Evolutionary conservation across 805 yeast genomes (phyloP), one percentile per base, ranked within the genome.

Genomic region (Cyberlindnera euphorbiiphila): DNA sequence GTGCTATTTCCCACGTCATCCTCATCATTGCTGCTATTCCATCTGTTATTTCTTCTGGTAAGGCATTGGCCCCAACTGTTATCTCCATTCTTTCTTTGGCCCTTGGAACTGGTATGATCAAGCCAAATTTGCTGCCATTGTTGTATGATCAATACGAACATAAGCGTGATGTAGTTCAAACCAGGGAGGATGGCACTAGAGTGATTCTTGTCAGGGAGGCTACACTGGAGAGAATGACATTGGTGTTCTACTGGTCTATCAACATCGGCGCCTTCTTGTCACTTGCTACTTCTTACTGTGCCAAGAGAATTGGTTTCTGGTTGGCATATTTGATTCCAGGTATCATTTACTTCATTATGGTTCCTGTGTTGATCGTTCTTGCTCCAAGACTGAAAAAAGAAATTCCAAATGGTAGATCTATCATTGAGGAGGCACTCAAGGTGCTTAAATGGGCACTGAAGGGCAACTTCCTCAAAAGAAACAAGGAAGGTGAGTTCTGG

Each of bases 81-180:
- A 54, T 57, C 13, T 45, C 66, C 17, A 60, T 65, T 32, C 46
- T 66, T 41, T 55, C 78, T 34, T 74, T 85, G 50, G 91, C 91
- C 49, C 50, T 81, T 24, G 91, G 87, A 27, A 81, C 93, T 22
- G 93, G 93, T 54, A 81, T 87, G 50, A 85, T 85, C 57, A 85
- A 85, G 58, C 70, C 88, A 26, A 83, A 84, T 50, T 44, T 54
- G 67, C 77, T 84, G 19, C 75, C 87, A 6, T 68, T 85, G 57
- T 76, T 85, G 56, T 89, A 87, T 60, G 85, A 81, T 51, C 86
- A 81, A 61, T 78, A 74, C 55, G 78, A 81, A 29, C 73, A 76
- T 56, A 66, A 73, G 39, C 69, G 72, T 49, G 81, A 78, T 44
- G 75, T 71, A 34, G 74, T 85, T 38, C 71, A 69, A 57, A 74